These are phyloP conservation scores for Leishmania mexicana DNA, from an alignment of 208 protist species.

Conservation along the genomic window DNA sequence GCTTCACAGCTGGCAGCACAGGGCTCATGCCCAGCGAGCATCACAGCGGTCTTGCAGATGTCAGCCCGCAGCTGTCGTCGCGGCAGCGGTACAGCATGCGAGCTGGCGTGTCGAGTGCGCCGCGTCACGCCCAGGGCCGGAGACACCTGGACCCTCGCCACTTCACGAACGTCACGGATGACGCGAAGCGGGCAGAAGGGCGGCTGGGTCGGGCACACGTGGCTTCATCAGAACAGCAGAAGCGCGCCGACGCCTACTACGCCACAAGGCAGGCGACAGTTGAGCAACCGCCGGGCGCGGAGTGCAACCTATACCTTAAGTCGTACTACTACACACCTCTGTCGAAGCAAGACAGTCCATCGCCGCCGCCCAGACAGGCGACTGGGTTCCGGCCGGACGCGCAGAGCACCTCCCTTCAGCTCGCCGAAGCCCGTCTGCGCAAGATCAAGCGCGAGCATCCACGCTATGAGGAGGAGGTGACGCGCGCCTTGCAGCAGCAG, in stretches of 20 bases:
- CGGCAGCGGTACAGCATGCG: conserved; percentile 18
- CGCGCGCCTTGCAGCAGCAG: conserved; percentile 34
- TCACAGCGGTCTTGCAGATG: conserved; percentile 16
- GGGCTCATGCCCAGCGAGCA: conserved; percentile 34
- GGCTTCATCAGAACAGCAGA: conserved; percentile 24
- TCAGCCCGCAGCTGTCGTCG: background rate
- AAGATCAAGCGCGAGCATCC: conserved; percentile 43
- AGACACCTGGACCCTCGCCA: conserved; percentile 66
- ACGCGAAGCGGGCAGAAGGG: conserved; percentile 66
- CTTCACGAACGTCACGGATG: conserved; percentile 62
- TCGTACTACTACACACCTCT: conserved; percentile 60
- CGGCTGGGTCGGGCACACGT: conserved; percentile 55
- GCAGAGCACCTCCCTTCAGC: conserved; percentile 47
- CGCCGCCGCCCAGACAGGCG: conserved; percentile 9
- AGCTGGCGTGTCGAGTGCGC: background rate
- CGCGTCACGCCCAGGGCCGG: conserved; percentile 14
- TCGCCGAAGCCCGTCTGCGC: conserved; percentile 59
- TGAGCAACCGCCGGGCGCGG: conserved; percentile 28
- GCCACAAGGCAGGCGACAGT: conserved; percentile 16
- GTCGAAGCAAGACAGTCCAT: conserved; percentile 17
- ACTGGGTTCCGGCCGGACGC: conserved; percentile 8
- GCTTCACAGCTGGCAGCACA: conserved; percentile 24
- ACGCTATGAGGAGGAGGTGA: conserved; percentile 30
- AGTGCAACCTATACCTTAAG: conserved; percentile 49
- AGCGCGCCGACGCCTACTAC: conserved; percentile 39